A percentile compares a stretch with the other conserved stretches of the same genome.
phyloP scores from a whole-genome alignment of 306 rosid genomes.

The Casuarina equisetifolia region DNA sequence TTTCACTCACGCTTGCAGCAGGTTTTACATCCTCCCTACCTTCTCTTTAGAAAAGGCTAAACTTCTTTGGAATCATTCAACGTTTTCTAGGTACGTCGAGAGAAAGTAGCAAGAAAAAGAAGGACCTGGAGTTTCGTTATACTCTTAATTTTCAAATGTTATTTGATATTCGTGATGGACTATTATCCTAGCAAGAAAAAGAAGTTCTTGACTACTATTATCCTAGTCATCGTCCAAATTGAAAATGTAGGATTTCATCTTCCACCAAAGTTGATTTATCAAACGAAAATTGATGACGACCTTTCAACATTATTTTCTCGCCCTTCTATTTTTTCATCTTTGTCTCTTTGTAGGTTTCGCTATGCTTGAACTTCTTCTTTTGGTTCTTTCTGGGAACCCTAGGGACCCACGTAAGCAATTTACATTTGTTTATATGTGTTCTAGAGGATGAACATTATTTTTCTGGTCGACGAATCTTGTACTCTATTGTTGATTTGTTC shows the following conservation, averaged over 20 bases:
- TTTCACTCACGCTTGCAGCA: constrained; percentile 65
- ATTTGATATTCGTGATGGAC: background rate
- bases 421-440: background rate
- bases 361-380: background rate
- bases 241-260: constrained; percentile 9
- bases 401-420: constrained; percentile 2
- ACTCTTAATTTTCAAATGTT: constrained; percentile 20
- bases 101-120: constrained; percentile 52
- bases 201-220: background rate
- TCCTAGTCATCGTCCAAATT: constrained; percentile 15
- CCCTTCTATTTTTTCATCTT: background rate
- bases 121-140: constrained; percentile 53
- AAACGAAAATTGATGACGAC: background rate
- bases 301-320: constrained; percentile 12
- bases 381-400: background rate
- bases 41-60: constrained; percentile 58
- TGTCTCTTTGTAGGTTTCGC: background rate
- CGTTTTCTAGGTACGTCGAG: constrained; percentile 33
- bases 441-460: background rate
- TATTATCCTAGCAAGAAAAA: too few species aligned
- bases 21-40: constrained; percentile 46
- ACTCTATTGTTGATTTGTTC: background rate
- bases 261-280: background rate
- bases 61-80: constrained; percentile 43
- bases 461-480: background rate